phyloP scores from a whole-genome alignment of 2,329 filamentous ascomycete species.

The Aspergillus luchuensis region DNA sequence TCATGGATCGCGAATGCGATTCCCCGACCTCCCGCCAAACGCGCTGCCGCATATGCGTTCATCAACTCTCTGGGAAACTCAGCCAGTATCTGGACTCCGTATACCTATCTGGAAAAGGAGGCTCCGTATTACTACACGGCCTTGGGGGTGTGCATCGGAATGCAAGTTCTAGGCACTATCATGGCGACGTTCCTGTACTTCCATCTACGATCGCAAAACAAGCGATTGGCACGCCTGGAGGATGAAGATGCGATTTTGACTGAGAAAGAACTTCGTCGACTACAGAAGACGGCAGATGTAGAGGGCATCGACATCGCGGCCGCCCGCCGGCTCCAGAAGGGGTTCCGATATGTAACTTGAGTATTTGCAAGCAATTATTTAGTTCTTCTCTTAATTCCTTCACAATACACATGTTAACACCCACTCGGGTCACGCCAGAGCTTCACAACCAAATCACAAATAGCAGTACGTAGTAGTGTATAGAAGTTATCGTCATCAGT shows the following conservation, averaged over 20 bases:
- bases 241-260: conserved; percentile 49
- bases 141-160: conserved; percentile 46
- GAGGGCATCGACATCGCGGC: conserved; percentile 54
- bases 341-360: conserved; percentile 56
- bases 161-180: conserved; percentile 40
- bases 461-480: too few relatives aligned
- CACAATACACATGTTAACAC: too few relatives aligned
- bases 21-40: conserved; percentile 57
- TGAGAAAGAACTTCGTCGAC: conserved; percentile 49
- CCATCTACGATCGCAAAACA: conserved; percentile 51
- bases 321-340: conserved; percentile 56
- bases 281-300: conserved; percentile 55
- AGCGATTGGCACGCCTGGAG: conserved; percentile 54
- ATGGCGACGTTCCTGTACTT: conserved; percentile 42
- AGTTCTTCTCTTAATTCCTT: too few relatives aligned
- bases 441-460: too few relatives aligned
- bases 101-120: conserved; percentile 48
- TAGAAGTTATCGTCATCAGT: too few relatives aligned
- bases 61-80: conserved; percentile 59
- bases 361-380: too few relatives aligned
- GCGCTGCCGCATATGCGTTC: conserved; percentile 57
- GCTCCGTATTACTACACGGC: conserved; percentile 45
- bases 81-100: conserved; percentile 56
- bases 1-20: conserved; percentile 56
- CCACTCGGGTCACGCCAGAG: too few relatives aligned